Evolutionary conservation across 1,284 basidiomycete genomes (phyloP), one percentile per base, ranked within the genome.

Genomic region (Ceratorhiza oryzae-sativae): DNA sequence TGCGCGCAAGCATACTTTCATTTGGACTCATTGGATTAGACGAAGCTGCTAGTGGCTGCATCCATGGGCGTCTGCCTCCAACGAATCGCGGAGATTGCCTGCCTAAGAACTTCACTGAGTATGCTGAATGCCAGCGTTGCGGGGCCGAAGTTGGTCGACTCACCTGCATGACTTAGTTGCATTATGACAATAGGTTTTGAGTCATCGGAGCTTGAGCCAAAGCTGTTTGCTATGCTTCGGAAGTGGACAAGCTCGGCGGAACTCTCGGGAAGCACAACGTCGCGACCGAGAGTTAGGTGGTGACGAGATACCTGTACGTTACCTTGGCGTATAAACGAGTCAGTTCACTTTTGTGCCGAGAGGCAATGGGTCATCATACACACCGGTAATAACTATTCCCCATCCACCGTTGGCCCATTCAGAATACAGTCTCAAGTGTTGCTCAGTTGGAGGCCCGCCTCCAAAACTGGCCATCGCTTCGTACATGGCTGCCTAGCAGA

Each of bases 331-430:
- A 27, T 6, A 12, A 34, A 1, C 55, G 34, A 51, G 25, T 27
- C n/a, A 13, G 8, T 45, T 13, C 25, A 23, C 23, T 30, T 23
- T 23, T 1, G 18, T 6, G 6, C 30, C 15, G 13, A 27, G 27
- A 23, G 34, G 10, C 27, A 60, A 39, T 39, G n/a, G 27, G 0
- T 27, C 32, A 15, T 36, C 27, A 0, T 30, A 75, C 79, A 42
- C 20, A 84, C 83, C 95, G 0, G 95, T 95, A 62, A 97, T 82
- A 68, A 98, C 83, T 83, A 97, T 92, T 0, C 94, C 96, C 94
- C 94, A 98, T 23, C 86, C 85, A 3, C 90, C 87, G 45, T 83
- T 79, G 0, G 89, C 87, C 95, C 95, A 98, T 75, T 83, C 82
- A 0, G 86, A 80, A 79, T 98, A 98, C 27, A 98, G 84, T 0